These are phyloP conservation scores for Corylus heterophylla DNA, from an alignment of 306 rosid genomes.

Conservation along the genomic window DNA sequence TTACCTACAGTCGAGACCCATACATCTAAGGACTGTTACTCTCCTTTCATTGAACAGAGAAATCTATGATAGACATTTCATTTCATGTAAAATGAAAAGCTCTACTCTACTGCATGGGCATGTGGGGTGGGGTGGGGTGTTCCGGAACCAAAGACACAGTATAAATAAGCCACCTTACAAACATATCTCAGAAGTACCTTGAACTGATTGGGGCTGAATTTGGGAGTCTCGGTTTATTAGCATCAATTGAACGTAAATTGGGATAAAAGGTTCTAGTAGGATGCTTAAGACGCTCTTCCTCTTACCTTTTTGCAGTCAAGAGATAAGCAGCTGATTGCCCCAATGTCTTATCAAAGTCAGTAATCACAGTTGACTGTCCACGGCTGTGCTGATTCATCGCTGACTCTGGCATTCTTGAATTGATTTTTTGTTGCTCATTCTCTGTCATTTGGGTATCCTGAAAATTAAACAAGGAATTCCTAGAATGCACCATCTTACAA, in stretches of 20 bases:
- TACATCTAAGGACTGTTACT: slow-evolving; percentile 12
- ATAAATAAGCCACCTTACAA: slow-evolving; percentile 7
- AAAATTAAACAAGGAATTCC: slow-evolving; percentile 20
- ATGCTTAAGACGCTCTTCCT: slow-evolving; percentile 22
- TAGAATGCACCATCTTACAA: slow-evolving; percentile 6
- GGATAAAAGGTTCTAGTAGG: slow-evolving; percentile 11
- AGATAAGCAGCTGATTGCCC: slow-evolving; percentile 21
- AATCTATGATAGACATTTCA: background rate
- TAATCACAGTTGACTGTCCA: slow-evolving; percentile 20
- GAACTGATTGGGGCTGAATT: slow-evolving; percentile 24
- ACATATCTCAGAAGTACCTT: slow-evolving; percentile 29
- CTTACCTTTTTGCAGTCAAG: slow-evolving; percentile 5
- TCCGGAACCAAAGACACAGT: background rate
- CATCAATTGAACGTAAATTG: slow-evolving; percentile 13
- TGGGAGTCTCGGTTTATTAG: slow-evolving; percentile 14
- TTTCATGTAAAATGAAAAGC: too few relatives aligned
- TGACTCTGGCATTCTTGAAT: slow-evolving; percentile 25
- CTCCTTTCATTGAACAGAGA: background rate
- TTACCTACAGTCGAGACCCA: slow-evolving; percentile 5
- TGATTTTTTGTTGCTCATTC: slow-evolving; percentile 15
- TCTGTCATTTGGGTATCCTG: slow-evolving; percentile 34
- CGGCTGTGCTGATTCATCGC: slow-evolving; percentile 28
- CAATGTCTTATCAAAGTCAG: slow-evolving; percentile 17
- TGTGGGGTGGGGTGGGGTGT: background rate
- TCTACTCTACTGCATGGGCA: background rate